These are phyloP conservation scores for Fusarium aywerte DNA, from an alignment of 2,329 filamentous ascomycete genomes.

Conservation along the genomic window DNA sequence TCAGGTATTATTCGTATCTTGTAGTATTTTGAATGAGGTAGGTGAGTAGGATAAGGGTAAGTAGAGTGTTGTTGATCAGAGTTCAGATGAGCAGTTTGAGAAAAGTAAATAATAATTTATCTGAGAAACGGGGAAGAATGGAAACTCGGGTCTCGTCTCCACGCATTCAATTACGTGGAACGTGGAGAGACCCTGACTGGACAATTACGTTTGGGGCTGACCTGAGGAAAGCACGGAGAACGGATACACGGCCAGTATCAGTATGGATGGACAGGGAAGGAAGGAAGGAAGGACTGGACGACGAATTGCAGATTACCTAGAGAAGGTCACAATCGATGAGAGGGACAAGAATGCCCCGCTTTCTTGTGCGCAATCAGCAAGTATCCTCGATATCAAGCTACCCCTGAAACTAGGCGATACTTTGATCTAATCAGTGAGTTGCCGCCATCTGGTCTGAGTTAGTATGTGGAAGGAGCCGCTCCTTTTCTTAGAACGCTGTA, in stretches of 20 bases:
- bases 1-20: slow-evolving; percentile 11
- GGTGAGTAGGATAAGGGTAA: background rate
- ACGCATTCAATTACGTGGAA: slow-evolving; percentile 36
- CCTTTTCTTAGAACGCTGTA: slow-evolving; percentile 20
- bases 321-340: slow-evolving; percentile 29
- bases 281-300: slow-evolving; percentile 10
- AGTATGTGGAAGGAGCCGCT: slow-evolving; percentile 14
- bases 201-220: slow-evolving; percentile 2
- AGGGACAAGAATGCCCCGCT: slow-evolving; percentile 25
- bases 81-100: background rate
- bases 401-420: slow-evolving; percentile 27
- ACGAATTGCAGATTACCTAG: slow-evolving; percentile 9
- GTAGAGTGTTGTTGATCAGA: slow-evolving; percentile 13
- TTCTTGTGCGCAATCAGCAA: background rate
- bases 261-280: background rate
- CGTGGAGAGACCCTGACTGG: slow-evolving; percentile 33
- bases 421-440: slow-evolving; percentile 22
- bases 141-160: slow-evolving; percentile 12
- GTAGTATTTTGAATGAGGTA: slow-evolving; percentile 2
- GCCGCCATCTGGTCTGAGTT: background rate
- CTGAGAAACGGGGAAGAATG: background rate
- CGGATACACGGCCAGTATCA: background rate
- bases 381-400: slow-evolving; percentile 25
- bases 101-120: slow-evolving; percentile 1
- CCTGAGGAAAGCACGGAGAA: slow-evolving; percentile 27